Conservation (phyloP, 495 filamentous ascomycete genomes). For the Aspergillus heteromorphus region DNA sequence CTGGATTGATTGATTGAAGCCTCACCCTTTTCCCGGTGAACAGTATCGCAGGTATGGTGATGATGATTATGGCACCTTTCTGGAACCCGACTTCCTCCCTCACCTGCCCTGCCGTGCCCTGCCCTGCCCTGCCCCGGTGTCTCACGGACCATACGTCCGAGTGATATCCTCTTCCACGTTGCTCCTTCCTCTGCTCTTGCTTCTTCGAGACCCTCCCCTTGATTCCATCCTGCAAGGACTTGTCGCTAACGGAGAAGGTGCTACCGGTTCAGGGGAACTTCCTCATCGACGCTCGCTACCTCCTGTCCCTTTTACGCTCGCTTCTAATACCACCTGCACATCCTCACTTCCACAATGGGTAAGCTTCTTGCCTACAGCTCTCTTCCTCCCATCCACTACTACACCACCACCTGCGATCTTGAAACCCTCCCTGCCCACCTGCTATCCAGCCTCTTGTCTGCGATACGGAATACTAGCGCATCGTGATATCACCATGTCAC, state of each 20-base stretch:
- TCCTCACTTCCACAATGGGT: constrained; percentile 37
- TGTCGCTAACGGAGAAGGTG: constrained; percentile 21
- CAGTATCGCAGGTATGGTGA: constrained; percentile 18
- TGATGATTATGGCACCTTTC: constrained; percentile 5
- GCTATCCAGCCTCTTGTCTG: not conserved
- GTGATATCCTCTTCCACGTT: constrained; percentile 9
- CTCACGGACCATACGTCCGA: constrained; percentile 7
- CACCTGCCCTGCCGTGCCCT: too few species aligned
- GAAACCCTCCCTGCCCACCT: constrained; percentile 3
- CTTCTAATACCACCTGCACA: constrained; percentile 15
- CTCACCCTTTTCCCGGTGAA: constrained; percentile 16
- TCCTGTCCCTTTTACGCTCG: constrained; percentile 20
- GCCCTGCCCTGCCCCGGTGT: too few species aligned
- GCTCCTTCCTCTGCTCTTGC: not conserved
- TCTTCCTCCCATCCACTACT: constrained; percentile 5
- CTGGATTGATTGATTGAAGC: constrained; percentile 12
- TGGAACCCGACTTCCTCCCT: not conserved
- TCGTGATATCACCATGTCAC: constrained; percentile 13
- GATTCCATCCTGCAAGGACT: constrained; percentile 17
- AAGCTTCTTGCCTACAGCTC: constrained; percentile 23
- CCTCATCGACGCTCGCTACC: constrained; percentile 23
- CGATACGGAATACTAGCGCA: constrained; percentile 8
- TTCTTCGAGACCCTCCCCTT: constrained; percentile 11
- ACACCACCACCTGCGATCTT: not conserved
- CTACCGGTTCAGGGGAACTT: constrained; percentile 31